These are phyloP conservation scores for Cladosporium oxysporum DNA, from an alignment of 2,329 filamentous ascomycete genomes.

Conservation along the genomic window DNA sequence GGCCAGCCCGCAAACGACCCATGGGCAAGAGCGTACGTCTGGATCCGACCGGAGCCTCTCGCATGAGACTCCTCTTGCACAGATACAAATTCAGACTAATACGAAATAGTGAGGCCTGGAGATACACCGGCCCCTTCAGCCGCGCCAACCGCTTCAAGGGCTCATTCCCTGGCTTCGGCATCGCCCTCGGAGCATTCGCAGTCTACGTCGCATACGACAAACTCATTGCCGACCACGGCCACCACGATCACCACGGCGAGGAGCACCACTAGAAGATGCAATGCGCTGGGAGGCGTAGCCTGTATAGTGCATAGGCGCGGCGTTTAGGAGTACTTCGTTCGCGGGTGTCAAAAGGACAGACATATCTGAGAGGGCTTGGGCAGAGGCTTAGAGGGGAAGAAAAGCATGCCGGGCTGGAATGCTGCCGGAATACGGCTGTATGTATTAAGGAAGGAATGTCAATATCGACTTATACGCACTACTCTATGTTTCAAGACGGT, in stretches of 20 bases:
- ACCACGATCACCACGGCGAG: slow-evolving; percentile 28
- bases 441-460: slow-evolving; percentile 18
- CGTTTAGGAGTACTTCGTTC: slow-evolving; percentile 23
- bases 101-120: slow-evolving; percentile 79
- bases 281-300: slow-evolving; percentile 6
- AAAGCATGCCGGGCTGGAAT: slow-evolving; percentile 19
- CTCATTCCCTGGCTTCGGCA: slow-evolving; percentile 86
- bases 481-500: not conserved
- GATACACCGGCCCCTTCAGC: slow-evolving; percentile 86
- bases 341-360: slow-evolving; percentile 16
- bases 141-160: slow-evolving; percentile 86
- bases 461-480: slow-evolving; percentile 3
- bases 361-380: slow-evolving; percentile 9
- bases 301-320: slow-evolving; percentile 26
- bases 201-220: slow-evolving; percentile 89
- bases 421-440: slow-evolving; percentile 14
- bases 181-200: slow-evolving; percentile 86
- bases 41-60: not conserved
- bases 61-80: not conserved
- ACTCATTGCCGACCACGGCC: slow-evolving; percentile 68
- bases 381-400: slow-evolving; percentile 16
- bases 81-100: slow-evolving; percentile 1
- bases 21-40: slow-evolving; percentile 62
- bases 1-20: slow-evolving; percentile 62
- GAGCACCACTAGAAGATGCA: slow-evolving; percentile 26